Evolutionary conservation across 2,329 filamentous ascomycete species (phyloP), one percentile per base, ranked within the genome.

Genomic region (Pleomassaria siparia): DNA sequence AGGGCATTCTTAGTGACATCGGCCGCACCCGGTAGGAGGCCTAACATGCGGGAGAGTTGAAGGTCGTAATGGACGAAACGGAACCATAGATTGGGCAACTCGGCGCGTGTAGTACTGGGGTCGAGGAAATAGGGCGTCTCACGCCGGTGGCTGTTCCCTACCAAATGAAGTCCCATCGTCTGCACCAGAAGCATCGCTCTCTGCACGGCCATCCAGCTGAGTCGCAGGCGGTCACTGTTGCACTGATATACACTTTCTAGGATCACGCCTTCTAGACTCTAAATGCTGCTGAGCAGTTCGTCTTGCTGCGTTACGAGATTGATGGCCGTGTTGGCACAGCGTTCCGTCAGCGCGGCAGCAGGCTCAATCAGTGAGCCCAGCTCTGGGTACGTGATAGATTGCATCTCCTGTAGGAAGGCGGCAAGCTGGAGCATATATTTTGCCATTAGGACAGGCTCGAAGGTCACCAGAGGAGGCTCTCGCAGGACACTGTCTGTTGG

Each of bases 361-460:
- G 33, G n/a, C 1, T 82, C 80, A 8, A 13, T 7, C 10, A 36
- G 33, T 6, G 15, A 5, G 7, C 10, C 6, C 5, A 36, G 3
- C 13, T 36, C 33, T 16, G 7, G 9, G 15, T 36, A 13, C 3
- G n/a, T 5, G n/a, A 9, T 13, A 9, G 9, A 13, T 5, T 36
- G 33, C 5, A 36, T 5, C 7, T 36, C 5, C 15, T 36, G 33
- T 13, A 36, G 15, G 33, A 36, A 36, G 33, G 21, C 21, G 33
- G 33, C 33, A 13, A 36, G 33, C 33, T 36, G 33, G 33, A 36
- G 33, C 33, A 36, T 36, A 20, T 36, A 13, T 13, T 16, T 16
- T 5, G 33, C 9, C n/a, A 36, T 16, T 13, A 36, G n/a, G n/a
- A 36, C 33, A 13, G 33, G 33, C 3, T 36, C 5, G 6, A 22